Evolutionary conservation across 75 land plant genomes (phyloP).

Genomic region (Larix kaempferi): DNA sequence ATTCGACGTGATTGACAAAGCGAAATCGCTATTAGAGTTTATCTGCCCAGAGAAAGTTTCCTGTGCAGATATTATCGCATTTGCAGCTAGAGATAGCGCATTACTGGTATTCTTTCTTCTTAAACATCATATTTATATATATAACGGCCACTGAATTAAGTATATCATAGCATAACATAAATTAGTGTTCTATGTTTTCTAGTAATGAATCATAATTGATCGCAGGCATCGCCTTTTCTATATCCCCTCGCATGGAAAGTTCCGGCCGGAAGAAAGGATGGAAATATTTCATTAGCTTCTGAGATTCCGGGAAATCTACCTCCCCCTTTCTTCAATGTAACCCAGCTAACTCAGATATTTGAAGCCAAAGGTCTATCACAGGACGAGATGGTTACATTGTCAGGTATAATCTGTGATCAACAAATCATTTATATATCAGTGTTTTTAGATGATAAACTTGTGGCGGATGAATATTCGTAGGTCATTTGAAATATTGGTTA

Average conservation of each 20-base stretch:
- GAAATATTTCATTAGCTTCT: slow-evolving; percentile 38
- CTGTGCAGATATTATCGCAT: slow-evolving; percentile 31
- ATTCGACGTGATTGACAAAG: slow-evolving; percentile 22
- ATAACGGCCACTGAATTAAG: neutral
- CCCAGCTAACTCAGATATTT: slow-evolving; percentile 41
- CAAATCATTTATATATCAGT: neutral
- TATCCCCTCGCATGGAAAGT: slow-evolving; percentile 34
- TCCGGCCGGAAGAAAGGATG: slow-evolving; percentile 63
- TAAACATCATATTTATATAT: neutral
- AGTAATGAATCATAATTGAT: neutral
- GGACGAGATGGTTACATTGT: slow-evolving; percentile 62
- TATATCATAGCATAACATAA: neutral
- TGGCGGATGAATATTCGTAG: too few species aligned
- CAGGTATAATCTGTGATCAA: slow-evolving; percentile 14
- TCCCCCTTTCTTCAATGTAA: slow-evolving; percentile 28
- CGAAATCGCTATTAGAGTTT: slow-evolving; percentile 13
- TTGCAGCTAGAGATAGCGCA: slow-evolving; percentile 20
- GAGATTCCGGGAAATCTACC: slow-evolving; percentile 46
- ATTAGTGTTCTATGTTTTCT: neutral
- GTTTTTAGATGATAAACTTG: neutral
- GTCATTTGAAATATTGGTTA: too few species aligned
- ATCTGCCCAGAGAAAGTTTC: slow-evolving; percentile 18
- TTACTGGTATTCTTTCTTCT: slow-evolving; percentile 6
- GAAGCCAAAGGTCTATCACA: slow-evolving; percentile 37
- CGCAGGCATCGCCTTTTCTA: slow-evolving; percentile 8